Percentiles rank a stretch among this genome's conserved stretches.
Conservation (phyloP, 163 green algal genomes). For the Scenedesmus sp. region DNA sequence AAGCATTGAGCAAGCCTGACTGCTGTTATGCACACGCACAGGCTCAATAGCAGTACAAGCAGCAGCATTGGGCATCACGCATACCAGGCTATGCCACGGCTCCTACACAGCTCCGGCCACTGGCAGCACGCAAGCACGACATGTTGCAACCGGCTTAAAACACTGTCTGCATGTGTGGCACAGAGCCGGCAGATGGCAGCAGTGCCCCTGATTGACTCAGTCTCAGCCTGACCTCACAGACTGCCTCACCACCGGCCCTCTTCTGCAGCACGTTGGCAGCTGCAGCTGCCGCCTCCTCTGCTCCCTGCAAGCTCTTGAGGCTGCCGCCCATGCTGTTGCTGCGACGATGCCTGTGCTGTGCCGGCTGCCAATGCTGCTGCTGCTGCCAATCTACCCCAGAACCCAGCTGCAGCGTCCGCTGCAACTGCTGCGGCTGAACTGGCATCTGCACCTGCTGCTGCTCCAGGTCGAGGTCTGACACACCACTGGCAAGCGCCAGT, state of each 20-base stretch:
- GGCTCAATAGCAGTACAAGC: neutral
- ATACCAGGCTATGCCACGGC: neutral
- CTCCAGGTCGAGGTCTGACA: neutral
- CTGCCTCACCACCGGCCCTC: neutral
- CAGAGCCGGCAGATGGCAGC: neutral
- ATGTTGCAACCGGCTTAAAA: neutral
- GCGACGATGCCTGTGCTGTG: neutral
- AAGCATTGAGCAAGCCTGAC: neutral
- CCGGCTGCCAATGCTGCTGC: neutral
- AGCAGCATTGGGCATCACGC: neutral
- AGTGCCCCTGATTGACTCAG: neutral
- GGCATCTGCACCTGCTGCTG: slow-evolving; percentile 11
- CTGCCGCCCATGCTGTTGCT: slow-evolving; percentile 35
- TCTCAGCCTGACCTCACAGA: slow-evolving; percentile 41
- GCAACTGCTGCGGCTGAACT: neutral
- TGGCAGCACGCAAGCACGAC: no score
- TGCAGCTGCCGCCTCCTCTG: neutral
- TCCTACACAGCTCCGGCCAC: neutral
- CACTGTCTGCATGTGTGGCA: slow-evolving; percentile 3
- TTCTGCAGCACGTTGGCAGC: slow-evolving; percentile 32
- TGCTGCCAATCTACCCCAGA: neutral
- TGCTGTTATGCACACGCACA: neutral
- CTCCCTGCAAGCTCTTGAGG: slow-evolving; percentile 7
- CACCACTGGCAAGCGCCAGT: slow-evolving; percentile 17
- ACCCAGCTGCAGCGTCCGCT: neutral